Conservation (phyloP, 805 yeast genomes). For the Jamesozyma lodderae region DNA sequence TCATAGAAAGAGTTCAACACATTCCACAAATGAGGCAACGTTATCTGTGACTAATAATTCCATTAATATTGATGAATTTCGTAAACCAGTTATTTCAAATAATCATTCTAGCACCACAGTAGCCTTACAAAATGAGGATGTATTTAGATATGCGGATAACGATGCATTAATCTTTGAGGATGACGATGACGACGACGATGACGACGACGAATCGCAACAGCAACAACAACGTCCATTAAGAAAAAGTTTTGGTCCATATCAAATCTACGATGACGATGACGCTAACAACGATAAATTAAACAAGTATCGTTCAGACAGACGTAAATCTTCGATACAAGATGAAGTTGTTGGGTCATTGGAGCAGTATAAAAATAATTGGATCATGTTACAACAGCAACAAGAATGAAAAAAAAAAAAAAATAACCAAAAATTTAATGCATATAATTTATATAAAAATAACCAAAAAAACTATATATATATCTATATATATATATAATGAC, state of each 20-base stretch:
- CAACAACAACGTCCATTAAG: constrained; percentile 12
- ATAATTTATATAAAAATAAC: not conserved
- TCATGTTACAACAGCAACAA: constrained; percentile 29
- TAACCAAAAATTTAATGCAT: not conserved
- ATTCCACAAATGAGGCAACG: constrained; percentile 19
- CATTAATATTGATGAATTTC: constrained; percentile 5
- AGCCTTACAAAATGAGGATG: constrained; percentile 23
- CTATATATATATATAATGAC: not conserved
- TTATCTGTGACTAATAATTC: constrained; percentile 19
- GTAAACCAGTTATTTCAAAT: constrained; percentile 10
- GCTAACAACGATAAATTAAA: constrained; percentile 4
- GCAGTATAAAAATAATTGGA: constrained; percentile 32
- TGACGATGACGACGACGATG: constrained; percentile 20
- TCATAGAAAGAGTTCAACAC: constrained; percentile 34
- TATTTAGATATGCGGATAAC: constrained; percentile 23
- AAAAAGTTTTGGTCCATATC: constrained; percentile 14
- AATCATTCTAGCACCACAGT: constrained; percentile 22
- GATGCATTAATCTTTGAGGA: constrained; percentile 28
- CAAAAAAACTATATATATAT: not conserved
- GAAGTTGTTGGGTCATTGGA: constrained; percentile 31
- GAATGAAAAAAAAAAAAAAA: constrained; percentile 8
- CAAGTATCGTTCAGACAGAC: constrained; percentile 8
- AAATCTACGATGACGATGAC: constrained; percentile 11
- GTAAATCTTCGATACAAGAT: constrained; percentile 28
- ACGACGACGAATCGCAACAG: constrained; percentile 17